These are phyloP conservation scores for Aspergillus uvarum DNA, from an alignment of 2,329 filamentous ascomycete genomes.

Conservation along the genomic window DNA sequence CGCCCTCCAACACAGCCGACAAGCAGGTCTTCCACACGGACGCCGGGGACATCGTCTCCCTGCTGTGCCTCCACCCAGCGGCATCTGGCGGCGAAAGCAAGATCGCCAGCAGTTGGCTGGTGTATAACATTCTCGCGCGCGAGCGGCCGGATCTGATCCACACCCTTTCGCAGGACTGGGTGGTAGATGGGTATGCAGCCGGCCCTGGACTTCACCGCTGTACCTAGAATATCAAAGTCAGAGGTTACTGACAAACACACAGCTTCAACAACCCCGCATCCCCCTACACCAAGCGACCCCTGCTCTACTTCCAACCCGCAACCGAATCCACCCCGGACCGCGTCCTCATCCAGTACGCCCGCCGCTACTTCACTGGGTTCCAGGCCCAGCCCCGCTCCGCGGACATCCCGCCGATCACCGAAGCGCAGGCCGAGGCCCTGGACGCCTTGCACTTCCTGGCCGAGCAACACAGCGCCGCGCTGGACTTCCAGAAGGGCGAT, in stretches of 20 bases:
- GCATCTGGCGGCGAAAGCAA: constrained; percentile 53
- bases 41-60: no score
- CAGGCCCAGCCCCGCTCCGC: constrained; percentile 38
- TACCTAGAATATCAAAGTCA: no score
- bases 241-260: no score
- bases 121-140: constrained; percentile 55
- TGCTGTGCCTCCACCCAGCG: constrained; percentile 24
- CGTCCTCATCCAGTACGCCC: constrained; percentile 58
- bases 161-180: no score
- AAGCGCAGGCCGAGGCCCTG: no score
- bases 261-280: no score
- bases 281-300: no score
- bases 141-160: constrained; percentile 53
- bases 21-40: no score
- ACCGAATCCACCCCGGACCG: constrained; percentile 49
- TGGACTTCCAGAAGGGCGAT: constrained; percentile 48
- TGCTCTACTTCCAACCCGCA: constrained; percentile 52
- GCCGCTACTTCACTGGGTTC: constrained; percentile 55
- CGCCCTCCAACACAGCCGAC: constrained; percentile 20
- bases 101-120: constrained; percentile 51
- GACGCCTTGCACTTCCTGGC: constrained; percentile 7
- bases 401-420: constrained; percentile 26
- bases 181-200: no score
- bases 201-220: no score
- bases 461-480: constrained; percentile 38